A percentile compares a stretch with the other conserved stretches of the same genome.
phyloP scores from a whole-genome alignment of 2,329 filamentous ascomycete genomes.

The Leptoxyphium fumago region DNA sequence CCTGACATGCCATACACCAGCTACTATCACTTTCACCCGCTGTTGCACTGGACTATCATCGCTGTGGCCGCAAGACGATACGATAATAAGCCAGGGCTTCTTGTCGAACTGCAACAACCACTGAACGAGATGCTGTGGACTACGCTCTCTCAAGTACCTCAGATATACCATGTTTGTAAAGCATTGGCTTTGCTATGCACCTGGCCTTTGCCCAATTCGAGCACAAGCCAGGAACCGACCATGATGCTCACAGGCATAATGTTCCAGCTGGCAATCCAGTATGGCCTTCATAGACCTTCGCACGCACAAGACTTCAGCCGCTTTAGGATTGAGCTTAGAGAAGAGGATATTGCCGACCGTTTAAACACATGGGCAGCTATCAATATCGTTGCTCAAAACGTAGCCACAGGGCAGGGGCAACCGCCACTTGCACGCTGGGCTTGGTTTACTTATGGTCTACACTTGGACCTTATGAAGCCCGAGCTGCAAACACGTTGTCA shows the following conservation, averaged over 20 bases:
- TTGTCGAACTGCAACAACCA: conserved; percentile 50
- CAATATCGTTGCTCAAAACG: conserved; percentile 66
- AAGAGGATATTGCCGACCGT: conserved; percentile 64
- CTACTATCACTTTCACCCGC: conserved; percentile 61
- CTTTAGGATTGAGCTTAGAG: conserved; percentile 50
- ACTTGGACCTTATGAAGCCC: conserved; percentile 44
- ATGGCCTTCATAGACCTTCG: conserved; percentile 65
- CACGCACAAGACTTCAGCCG: conserved; percentile 73
- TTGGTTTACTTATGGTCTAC: conserved; percentile 61
- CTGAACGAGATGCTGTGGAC: conserved; percentile 61
- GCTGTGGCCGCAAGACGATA: conserved; percentile 62
- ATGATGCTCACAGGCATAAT: conserved; percentile 71
- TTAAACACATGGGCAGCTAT: conserved; percentile 73
- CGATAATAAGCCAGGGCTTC: conserved; percentile 44
- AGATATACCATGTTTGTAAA: conserved; percentile 68
- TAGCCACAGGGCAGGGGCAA: conserved; percentile 73
- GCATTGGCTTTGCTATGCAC: conserved; percentile 66
- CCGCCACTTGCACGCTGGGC: conserved; percentile 39
- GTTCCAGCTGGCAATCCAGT: conserved; percentile 77
- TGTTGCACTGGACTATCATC: conserved; percentile 77
- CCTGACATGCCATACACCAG: conserved; percentile 42
- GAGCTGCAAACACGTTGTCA: conserved; percentile 54
- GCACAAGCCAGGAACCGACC: conserved; percentile 64
- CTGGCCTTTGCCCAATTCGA: conserved; percentile 72
- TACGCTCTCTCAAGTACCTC: conserved; percentile 62